These are phyloP conservation scores for Ophiostoma ips DNA, from an alignment of 2,329 filamentous ascomycete species.

Conservation along the genomic window DNA sequence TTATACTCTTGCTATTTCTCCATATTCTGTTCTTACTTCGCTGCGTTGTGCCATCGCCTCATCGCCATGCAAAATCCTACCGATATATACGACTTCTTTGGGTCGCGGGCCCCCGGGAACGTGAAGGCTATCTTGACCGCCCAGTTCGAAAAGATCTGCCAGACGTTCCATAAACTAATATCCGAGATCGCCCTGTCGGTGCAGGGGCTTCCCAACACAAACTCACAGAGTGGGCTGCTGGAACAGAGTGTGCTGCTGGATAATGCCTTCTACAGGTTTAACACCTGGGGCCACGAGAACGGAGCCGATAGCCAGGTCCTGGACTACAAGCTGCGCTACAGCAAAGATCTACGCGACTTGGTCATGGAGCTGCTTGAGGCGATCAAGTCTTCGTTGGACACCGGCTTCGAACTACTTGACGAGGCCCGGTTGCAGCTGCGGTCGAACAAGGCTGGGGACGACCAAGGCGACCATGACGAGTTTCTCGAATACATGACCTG, in stretches of 20 bases:
- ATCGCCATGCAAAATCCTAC: too few relatives aligned
- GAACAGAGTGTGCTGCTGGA: conserved; percentile 7
- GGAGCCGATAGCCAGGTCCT: conserved; percentile 11
- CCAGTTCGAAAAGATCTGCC: too few relatives aligned
- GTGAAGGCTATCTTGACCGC: too few relatives aligned
- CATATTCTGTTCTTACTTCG: too few relatives aligned
- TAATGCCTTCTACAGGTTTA: conserved; percentile 6
- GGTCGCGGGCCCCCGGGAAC: too few relatives aligned
- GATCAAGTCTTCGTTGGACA: conserved; percentile 8
- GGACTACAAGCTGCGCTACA: conserved; percentile 11
- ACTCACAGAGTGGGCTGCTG: too few relatives aligned
- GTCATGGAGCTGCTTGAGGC: conserved; percentile 6
- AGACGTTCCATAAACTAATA: too few relatives aligned
- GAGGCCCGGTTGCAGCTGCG: conserved; percentile 5
- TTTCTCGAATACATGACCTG: neutral
- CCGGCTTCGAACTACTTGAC: conserved; percentile 7
- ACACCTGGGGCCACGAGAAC: conserved; percentile 11
- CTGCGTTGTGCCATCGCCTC: too few relatives aligned
- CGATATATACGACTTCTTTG: too few relatives aligned
- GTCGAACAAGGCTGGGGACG: neutral
- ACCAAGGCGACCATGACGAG: neutral
- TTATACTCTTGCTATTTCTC: too few relatives aligned
- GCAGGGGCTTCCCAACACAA: too few relatives aligned
- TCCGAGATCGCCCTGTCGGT: too few relatives aligned
- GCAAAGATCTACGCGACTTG: conserved; percentile 7